Evolutionary conservation across 176 grass and related monocot species (phyloP).

Genomic region (Musa troglodytarum): DNA sequence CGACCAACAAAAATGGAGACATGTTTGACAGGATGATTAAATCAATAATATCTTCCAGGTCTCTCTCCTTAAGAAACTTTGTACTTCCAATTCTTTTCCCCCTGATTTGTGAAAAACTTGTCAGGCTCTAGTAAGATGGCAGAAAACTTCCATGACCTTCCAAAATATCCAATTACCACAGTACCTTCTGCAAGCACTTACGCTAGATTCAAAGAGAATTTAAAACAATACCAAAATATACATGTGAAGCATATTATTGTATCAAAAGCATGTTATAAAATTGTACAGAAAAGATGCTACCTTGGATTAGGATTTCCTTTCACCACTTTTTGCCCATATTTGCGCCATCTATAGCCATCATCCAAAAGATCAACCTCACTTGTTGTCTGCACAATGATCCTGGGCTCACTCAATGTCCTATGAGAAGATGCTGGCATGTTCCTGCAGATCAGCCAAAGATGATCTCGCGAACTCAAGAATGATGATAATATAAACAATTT

Average conservation of each 20-base stretch:
- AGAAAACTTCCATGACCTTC: too few species aligned
- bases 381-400: slow-evolving; percentile 19
- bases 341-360: slow-evolving; percentile 21
- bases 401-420: slow-evolving; percentile 1
- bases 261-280: not conserved
- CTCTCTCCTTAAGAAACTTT: not conserved
- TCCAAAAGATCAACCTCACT: slow-evolving; percentile 19
- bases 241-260: not conserved
- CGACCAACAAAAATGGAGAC: not conserved
- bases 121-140: too few species aligned
- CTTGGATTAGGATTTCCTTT: slow-evolving; percentile 20
- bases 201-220: not conserved
- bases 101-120: too few species aligned
- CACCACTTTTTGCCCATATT: slow-evolving; percentile 17
- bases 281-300: not conserved
- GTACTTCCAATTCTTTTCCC: not conserved
- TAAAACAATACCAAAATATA: not conserved
- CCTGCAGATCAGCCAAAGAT: not conserved
- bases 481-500: not conserved
- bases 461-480: not conserved
- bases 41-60: not conserved
- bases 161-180: too few species aligned
- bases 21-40: not conserved
- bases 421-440: slow-evolving; percentile 8
- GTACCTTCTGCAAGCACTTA: too few species aligned